These are phyloP conservation scores for Phialocephala sp. DNA, from an alignment of 2,329 filamentous ascomycete genomes.

Conservation along the genomic window DNA sequence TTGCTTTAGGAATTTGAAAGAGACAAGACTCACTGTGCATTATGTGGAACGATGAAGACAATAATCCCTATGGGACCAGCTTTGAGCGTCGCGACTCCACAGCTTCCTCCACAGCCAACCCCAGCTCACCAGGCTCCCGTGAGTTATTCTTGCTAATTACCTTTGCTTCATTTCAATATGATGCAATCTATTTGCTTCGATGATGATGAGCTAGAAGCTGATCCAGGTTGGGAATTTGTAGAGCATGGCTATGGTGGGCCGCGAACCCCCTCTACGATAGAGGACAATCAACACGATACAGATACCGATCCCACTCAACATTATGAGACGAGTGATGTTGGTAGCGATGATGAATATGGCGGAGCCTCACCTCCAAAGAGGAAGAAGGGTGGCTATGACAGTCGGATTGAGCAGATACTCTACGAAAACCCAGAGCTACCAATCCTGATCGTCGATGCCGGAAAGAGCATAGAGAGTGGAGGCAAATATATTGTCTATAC, in stretches of 20 bases:
- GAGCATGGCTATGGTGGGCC: conserved; percentile 55
- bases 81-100: conserved; percentile 88
- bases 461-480: conserved; percentile 91
- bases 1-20: conserved; percentile 30
- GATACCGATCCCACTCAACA: conserved; percentile 27
- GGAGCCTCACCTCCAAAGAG: conserved; percentile 56
- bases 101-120: conserved; percentile 69
- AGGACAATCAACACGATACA: conserved; percentile 62
- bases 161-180: conserved; percentile 37
- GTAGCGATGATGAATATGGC: conserved; percentile 56
- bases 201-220: conserved; percentile 47
- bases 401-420: conserved; percentile 94
- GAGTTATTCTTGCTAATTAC: conserved; percentile 46
- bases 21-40: conserved; percentile 56
- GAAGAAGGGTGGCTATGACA: conserved; percentile 89
- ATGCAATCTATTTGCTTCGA: conserved; percentile 48
- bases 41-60: conserved; percentile 99
- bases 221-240: conserved; percentile 53
- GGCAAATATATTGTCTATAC: conserved; percentile 97
- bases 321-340: conserved; percentile 49
- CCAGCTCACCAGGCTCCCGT: conserved; percentile 64
- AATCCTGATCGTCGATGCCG: conserved; percentile 91
- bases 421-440: conserved; percentile 92
- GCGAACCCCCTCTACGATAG: conserved; percentile 63
- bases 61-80: conserved; percentile 92